Conservation (phyloP, 805 yeast genomes). For the Monosporozyma unispora region DNA sequence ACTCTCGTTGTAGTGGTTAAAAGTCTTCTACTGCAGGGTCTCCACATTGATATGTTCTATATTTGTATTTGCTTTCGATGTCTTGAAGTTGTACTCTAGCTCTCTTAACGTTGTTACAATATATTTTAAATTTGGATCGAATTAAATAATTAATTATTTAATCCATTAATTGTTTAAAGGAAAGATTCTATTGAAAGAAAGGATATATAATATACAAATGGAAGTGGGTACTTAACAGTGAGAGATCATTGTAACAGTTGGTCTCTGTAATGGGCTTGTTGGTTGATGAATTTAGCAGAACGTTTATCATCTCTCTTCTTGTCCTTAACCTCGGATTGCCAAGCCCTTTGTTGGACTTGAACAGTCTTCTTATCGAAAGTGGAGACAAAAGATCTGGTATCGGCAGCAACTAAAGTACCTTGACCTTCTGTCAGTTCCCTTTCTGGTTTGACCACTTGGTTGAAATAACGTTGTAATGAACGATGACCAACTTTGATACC, state of each 20-base stretch:
- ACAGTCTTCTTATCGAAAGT: slow-evolving; percentile 38
- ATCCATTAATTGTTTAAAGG: background rate
- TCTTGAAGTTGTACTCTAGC: background rate
- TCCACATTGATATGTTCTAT: background rate
- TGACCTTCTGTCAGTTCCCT: slow-evolving; percentile 59
- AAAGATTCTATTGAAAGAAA: background rate
- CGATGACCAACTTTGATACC: slow-evolving; percentile 86
- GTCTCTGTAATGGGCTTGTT: slow-evolving; percentile 85
- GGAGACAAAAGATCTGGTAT: slow-evolving; percentile 44
- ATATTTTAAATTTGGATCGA: background rate
- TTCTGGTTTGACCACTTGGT: slow-evolving; percentile 61
- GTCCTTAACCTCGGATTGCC: slow-evolving; percentile 55
- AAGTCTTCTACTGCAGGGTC: background rate
- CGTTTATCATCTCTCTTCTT: slow-evolving; percentile 42
- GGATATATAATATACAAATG: background rate
- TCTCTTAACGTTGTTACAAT: background rate
- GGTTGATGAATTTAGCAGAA: slow-evolving; percentile 71
- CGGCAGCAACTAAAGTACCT: slow-evolving; percentile 81
- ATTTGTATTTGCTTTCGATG: background rate
- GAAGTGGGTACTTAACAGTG: background rate
- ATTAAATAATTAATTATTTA: background rate
- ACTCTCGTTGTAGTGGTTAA: background rate
- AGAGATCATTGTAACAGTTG: slow-evolving; percentile 44
- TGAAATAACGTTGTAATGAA: slow-evolving; percentile 67
- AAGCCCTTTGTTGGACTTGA: slow-evolving; percentile 49